Conservation (phyloP, 164 flowering plant species). For the Nymphaea thermarum region DNA sequence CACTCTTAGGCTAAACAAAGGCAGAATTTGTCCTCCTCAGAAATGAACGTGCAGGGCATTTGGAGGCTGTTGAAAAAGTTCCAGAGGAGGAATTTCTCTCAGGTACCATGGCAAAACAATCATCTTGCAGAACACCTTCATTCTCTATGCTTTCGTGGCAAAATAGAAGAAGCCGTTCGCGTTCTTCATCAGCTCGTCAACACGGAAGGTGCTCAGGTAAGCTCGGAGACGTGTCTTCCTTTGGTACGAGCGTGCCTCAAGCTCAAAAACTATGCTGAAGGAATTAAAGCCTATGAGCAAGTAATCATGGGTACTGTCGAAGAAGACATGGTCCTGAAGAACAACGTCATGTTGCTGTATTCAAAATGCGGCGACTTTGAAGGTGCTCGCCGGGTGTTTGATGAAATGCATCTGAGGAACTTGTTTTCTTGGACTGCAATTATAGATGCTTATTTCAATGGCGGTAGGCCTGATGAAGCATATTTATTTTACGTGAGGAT, state of each 20-base stretch:
- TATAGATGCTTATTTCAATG: slow-evolving; percentile 14
- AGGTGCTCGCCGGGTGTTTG: slow-evolving; percentile 10
- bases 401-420: slow-evolving; percentile 16
- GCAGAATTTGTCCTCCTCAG: no score
- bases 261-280: slow-evolving; percentile 14
- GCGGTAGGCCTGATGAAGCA: slow-evolving; percentile 6
- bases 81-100: no score
- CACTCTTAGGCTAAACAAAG: no score
- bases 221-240: slow-evolving; percentile 9
- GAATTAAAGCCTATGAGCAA: slow-evolving; percentile 15
- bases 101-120: neutral
- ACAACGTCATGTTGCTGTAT: slow-evolving; percentile 18
- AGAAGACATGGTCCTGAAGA: slow-evolving; percentile 8
- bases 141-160: slow-evolving; percentile 4
- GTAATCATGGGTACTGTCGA: slow-evolving; percentile 7
- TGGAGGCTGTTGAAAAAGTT: no score
- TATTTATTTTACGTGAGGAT: slow-evolving; percentile 9
- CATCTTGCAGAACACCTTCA: neutral
- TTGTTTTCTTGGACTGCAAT: slow-evolving; percentile 20
- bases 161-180: slow-evolving; percentile 12
- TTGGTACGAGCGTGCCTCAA: slow-evolving; percentile 19
- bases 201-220: neutral
- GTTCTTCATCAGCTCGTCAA: slow-evolving; percentile 2
- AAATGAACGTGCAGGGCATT: no score
- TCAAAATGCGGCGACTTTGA: slow-evolving; percentile 9